These are phyloP conservation scores for Rhizophagus prolifer DNA, from an alignment of 192 early-diverging fungal species.

Conservation along the genomic window DNA sequence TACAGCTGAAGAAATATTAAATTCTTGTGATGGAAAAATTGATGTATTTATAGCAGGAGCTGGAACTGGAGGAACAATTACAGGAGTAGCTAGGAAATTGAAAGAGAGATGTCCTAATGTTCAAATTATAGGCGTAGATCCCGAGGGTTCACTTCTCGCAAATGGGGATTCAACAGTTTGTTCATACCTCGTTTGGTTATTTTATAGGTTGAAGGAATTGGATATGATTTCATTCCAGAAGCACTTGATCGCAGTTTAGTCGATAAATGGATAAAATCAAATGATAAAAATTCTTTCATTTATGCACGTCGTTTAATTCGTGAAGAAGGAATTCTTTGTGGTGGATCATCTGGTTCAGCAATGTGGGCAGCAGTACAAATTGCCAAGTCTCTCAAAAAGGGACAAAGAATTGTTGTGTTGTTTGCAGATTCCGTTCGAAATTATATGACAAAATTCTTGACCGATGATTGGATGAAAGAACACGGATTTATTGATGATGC, in stretches of 20 bases:
- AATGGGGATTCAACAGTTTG: slow-evolving; percentile 36
- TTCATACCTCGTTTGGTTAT: slow-evolving; percentile 1
- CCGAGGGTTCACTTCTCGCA: slow-evolving; percentile 92
- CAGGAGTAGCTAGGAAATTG: slow-evolving; percentile 89
- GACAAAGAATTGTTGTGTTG: slow-evolving; percentile 92
- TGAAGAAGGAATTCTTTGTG: slow-evolving; percentile 95
- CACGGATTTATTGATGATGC: slow-evolving; percentile 85
- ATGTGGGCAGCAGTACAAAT: slow-evolving; percentile 83
- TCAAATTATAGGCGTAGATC: slow-evolving; percentile 93
- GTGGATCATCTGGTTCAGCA: slow-evolving; percentile 94
- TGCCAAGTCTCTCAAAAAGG: slow-evolving; percentile 79
- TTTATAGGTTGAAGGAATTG: slow-evolving; percentile 96
- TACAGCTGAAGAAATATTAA: slow-evolving; percentile 83
- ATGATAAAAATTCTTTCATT: slow-evolving; percentile 93
- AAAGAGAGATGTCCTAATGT: slow-evolving; percentile 90
- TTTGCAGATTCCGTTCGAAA: slow-evolving; percentile 97
- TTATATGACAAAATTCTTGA: slow-evolving; percentile 99
- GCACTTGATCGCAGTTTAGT: slow-evolving; percentile 81
- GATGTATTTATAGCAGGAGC: slow-evolving; percentile 96
- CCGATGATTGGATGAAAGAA: slow-evolving; percentile 94
- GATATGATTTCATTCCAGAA: slow-evolving; percentile 98
- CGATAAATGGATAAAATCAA: slow-evolving; percentile 96
- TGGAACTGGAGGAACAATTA: slow-evolving; percentile 97
- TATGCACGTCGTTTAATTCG: slow-evolving; percentile 95
- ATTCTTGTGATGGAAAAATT: slow-evolving; percentile 79